Base-by-base conservation (phyloP, 2,329 filamentous ascomycete species). In the Colletotrichum agaves region DNA sequence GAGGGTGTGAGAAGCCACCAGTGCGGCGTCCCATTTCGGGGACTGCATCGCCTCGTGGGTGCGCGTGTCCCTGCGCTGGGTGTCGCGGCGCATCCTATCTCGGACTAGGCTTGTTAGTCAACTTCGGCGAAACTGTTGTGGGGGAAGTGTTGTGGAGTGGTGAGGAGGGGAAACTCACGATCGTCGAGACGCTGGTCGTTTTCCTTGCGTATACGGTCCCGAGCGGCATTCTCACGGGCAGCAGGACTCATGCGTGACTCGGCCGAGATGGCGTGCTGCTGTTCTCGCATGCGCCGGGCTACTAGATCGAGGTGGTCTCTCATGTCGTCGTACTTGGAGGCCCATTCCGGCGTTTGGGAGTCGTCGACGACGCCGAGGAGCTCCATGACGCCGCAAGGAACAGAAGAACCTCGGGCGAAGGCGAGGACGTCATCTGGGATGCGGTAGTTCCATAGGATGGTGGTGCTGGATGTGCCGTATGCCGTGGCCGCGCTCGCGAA, bases 371-470 rank as follows among this genome's bases (percentile, higher is more conserved):
- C 72, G 19, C 76, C 79, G 0, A 90, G 75, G 19, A 89, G 73
- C n/a, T 88, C 86, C 31, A 90, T 79, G 31, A 89, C 79, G 35
- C 87, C 88, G 72, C 87, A 89, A 0, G 87, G 87, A 1, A 90
- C 82, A 0, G 84, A 84, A 17, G 84, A 83, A 33, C 80, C 81
- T 8, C 83, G 80, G 2, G 85, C 76, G 65, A 90, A 87, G 1
- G 77, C 69, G 1, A 88, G 72, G 4, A 89, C 76, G 3, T 82
- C 80, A 19, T 84, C 80, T 0, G 87, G 86, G 52, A 89, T 87
- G 63, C 83, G 82, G 77, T 88, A 89, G 73, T 85, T 87, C 87
- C 87, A 90, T 3, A 90, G 78, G 10, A 88, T 80, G 0, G 86
- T 88, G 70, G 85, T 81, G 56, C 80, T 84, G 0, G 83, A 80